These are phyloP conservation scores for Barnettozyma californica DNA, from an alignment of 805 yeast species.

Conservation along the genomic window DNA sequence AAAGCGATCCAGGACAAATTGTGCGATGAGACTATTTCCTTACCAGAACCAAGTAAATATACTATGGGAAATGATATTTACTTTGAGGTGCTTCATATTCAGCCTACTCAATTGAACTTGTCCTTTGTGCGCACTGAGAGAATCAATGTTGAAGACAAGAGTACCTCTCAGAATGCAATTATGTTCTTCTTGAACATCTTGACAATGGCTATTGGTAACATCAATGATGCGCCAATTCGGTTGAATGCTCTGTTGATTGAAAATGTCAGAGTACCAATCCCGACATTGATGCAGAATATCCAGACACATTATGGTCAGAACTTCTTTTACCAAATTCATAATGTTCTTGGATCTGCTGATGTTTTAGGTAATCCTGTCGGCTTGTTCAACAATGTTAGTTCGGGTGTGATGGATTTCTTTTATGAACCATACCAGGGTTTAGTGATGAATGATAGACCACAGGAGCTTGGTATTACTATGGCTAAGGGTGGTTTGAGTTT, in stretches of 20 bases:
- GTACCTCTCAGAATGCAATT: slow-evolving; percentile 57
- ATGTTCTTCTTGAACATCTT: slow-evolving; percentile 77
- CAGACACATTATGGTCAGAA: slow-evolving; percentile 88
- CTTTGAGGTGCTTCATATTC: slow-evolving; percentile 88
- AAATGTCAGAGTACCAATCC: slow-evolving; percentile 82
- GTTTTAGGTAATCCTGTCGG: slow-evolving; percentile 97
- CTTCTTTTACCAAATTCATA: slow-evolving; percentile 85
- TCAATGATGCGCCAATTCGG: slow-evolving; percentile 93
- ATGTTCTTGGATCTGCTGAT: slow-evolving; percentile 93
- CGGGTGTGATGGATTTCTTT: slow-evolving; percentile 94
- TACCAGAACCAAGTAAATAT: slow-evolving; percentile 65
- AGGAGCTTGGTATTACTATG: slow-evolving; percentile 88
- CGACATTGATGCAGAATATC: slow-evolving; percentile 62
- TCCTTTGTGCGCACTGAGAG: slow-evolving; percentile 90
- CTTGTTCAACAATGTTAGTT: slow-evolving; percentile 82
- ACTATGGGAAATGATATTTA: slow-evolving; percentile 69
- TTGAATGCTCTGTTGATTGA: slow-evolving; percentile 84
- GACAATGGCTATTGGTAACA: slow-evolving; percentile 95
- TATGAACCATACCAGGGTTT: slow-evolving; percentile 97
- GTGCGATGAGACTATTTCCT: slow-evolving; percentile 54
- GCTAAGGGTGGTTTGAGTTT: slow-evolving; percentile 96
- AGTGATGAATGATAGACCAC: slow-evolving; percentile 90
- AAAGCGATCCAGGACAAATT: slow-evolving; percentile 38
- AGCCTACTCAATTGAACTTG: slow-evolving; percentile 82
- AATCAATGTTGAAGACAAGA: slow-evolving; percentile 58